A percentile compares a stretch with the other conserved stretches of the same genome.
Conservation (phyloP, 2,329 filamentous ascomycete species). For the Arthrobotrys iridis region DNA sequence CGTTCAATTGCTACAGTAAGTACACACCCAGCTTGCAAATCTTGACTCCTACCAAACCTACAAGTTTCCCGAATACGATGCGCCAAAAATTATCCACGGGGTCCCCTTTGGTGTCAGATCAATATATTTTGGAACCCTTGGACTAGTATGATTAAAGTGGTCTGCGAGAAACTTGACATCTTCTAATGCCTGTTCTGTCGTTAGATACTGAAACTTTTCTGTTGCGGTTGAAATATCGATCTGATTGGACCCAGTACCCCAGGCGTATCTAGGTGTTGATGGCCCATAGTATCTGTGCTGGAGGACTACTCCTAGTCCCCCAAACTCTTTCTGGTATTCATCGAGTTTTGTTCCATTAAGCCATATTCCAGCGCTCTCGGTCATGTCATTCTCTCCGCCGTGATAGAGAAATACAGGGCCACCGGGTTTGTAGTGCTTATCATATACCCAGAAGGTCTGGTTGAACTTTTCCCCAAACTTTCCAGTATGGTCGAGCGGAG, state of each 20-base stretch:
- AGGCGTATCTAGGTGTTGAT: constrained; percentile 8
- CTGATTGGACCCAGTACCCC: constrained; percentile 61
- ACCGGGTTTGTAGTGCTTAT: constrained; percentile 56
- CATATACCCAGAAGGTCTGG: constrained; percentile 58
- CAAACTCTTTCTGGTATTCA: constrained; percentile 55
- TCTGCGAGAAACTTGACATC: constrained; percentile 64
- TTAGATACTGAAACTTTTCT: constrained; percentile 63
- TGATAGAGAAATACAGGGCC: constrained; percentile 56
- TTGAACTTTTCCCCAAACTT: constrained; percentile 45
- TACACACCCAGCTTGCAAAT: no score
- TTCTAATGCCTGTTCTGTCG: constrained; percentile 63
- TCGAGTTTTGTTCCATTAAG: constrained; percentile 46
- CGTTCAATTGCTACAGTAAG: no score
- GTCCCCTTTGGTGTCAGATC: constrained; percentile 62
- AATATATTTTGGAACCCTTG: constrained; percentile 58
- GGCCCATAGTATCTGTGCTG: constrained; percentile 56
- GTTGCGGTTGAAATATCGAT: constrained; percentile 61
- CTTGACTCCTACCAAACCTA: no score
- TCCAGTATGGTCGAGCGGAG: constrained; percentile 21
- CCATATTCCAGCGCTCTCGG: constrained; percentile 17
- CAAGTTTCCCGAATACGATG: constrained; percentile 64
- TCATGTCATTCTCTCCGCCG: constrained; percentile 46
- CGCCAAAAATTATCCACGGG: constrained; percentile 65
- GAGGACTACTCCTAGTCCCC: constrained; percentile 56
- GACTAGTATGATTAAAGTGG: constrained; percentile 60